Conservation (phyloP, 164 flowering plant species). For the Vitis vinifera region DNA sequence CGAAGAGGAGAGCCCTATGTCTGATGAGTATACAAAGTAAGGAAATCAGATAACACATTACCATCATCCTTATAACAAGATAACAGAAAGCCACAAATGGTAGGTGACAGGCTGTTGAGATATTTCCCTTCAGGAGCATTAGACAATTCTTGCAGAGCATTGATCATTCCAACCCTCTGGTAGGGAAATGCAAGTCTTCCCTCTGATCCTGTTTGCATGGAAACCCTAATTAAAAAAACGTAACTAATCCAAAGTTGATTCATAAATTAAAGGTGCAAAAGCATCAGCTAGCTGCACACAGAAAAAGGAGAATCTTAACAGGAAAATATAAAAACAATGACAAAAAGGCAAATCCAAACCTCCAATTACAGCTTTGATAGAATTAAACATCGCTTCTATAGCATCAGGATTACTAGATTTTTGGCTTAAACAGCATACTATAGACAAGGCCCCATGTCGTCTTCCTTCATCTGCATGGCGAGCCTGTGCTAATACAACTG, state of each 20-base stretch:
- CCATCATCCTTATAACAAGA: constrained; percentile 92
- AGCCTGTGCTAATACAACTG: constrained; percentile 75
- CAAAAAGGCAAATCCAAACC: constrained; percentile 42
- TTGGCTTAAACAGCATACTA: constrained; percentile 66
- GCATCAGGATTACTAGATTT: constrained; percentile 96
- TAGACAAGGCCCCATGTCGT: constrained; percentile 63
- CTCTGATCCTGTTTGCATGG: constrained; percentile 74
- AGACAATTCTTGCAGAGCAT: constrained; percentile 75
- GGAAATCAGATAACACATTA: constrained; percentile 13
- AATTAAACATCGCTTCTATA: constrained; percentile 67
- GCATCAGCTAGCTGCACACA: neutral
- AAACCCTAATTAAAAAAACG: neutral
- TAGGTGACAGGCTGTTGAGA: constrained; percentile 45
- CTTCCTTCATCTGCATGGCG: constrained; percentile 91
- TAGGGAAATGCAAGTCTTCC: constrained; percentile 92
- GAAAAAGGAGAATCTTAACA: neutral
- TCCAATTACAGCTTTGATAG: constrained; percentile 78
- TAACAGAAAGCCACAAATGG: constrained; percentile 61
- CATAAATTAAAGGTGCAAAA: neutral
- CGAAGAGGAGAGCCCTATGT: too few relatives aligned
- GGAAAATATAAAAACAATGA: neutral
- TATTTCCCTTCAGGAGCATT: constrained; percentile 78
- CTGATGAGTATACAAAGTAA: too few relatives aligned
- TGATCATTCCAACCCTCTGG: constrained; percentile 91
- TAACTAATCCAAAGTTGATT: neutral